Base-by-base conservation (phyloP, 73 alveolate species). In the Paramecium biaurelia region DNA sequence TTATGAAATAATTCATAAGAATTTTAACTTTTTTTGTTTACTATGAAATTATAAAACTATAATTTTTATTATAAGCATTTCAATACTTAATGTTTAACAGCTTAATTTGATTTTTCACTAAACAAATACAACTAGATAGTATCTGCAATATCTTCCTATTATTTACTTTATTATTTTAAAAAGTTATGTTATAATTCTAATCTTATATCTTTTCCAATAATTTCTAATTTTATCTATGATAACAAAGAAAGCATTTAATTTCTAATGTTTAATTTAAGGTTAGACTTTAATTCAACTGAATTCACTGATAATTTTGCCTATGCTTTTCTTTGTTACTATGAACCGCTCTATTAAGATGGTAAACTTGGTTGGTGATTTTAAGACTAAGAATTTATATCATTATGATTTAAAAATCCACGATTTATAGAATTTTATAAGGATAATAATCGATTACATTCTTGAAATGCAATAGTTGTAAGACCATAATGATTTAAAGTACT, bases 391-490 rank as follows among this genome's bases (percentile, higher is more conserved):
- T 37, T 21, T 8, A 47, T 3, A 14, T 47, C 59, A 47, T 47
- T 47, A 1, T 23, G 37, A 21, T 9, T 12, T 15, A n/a, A 3
- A 76, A 41, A 76, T 1, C 89, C 70, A 15, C 32, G 35, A 76
- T 76, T 34, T 1, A 15, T 41, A 7, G 11, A 34, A 34, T 37
- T 21, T 21, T 20, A 42, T 37, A 14, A 18, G 1, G 67, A 76
- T 21, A 41, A 76, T 70, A 76, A 20, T 76, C 70, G 5, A 15
- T 76, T 37, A 21, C 89, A 76, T 76, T 76, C 67, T 32, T 76
- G 14, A 76, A 76, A 76, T 8, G 89, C 89, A 11, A 10, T 2
- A 34, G 70, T 18, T 7, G 70, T 41, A 8, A 41, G 38, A 0
- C 70, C 89, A 76, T 34, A 76, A 21, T 41, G 37, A 41, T 20